These are phyloP conservation scores for Hyparrhenia diplandra DNA, from an alignment of 176 grass and related monocot genomes.

Conservation along the genomic window DNA sequence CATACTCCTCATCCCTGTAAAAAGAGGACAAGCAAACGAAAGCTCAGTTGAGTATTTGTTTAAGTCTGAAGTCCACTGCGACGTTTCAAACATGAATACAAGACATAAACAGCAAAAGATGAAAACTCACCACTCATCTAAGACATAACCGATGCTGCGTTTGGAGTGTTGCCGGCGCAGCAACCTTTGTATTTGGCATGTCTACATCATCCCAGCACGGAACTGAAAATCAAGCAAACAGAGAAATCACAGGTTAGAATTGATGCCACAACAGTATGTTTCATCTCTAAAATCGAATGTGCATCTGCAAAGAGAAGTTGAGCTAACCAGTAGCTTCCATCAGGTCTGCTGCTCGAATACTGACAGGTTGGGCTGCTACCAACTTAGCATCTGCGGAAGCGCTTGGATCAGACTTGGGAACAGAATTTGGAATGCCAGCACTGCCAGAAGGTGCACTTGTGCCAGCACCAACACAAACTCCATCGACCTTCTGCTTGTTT, in stretches of 20 bases:
- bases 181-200: slow-evolving; percentile 18
- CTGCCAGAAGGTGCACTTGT: background rate
- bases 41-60: background rate
- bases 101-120: background rate
- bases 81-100: background rate
- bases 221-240: slow-evolving; percentile 43
- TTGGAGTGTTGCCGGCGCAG: background rate
- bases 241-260: background rate
- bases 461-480: background rate
- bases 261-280: background rate
- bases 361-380: slow-evolving; percentile 18
- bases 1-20: slow-evolving; percentile 87
- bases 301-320: background rate
- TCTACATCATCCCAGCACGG: slow-evolving; percentile 61
- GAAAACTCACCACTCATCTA: slow-evolving; percentile 78
- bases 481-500: background rate
- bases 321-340: slow-evolving; percentile 53
- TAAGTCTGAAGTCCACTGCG: background rate
- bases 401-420: background rate
- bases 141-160: slow-evolving; percentile 65
- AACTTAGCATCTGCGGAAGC: slow-evolving; percentile 6
- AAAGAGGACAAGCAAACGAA: background rate
- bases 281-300: background rate
- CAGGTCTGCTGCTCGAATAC: slow-evolving; percentile 50
- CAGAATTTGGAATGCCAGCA: too few species aligned